Base-by-base conservation (phyloP, 2,329 filamentous ascomycete species). In the Fusarium albidum region DNA sequence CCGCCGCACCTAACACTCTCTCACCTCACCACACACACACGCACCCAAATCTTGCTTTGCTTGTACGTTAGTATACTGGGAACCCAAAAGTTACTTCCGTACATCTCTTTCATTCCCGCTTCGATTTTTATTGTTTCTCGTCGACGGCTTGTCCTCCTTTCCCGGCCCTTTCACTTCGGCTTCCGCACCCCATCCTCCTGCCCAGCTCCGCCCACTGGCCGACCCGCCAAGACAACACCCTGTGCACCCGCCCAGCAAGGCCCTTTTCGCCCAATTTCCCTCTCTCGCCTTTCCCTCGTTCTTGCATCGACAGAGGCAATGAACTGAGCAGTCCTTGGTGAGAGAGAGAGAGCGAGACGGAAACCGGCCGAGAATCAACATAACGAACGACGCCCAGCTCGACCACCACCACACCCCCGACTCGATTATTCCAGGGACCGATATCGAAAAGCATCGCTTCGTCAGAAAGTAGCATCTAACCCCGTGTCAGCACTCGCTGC, bases 181-280 rank as follows among this genome's bases (percentile, higher is more conserved):
- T 55, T 41, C 40, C 38, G 13, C n/a, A 28, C 31, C 42, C 28
- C 38, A 55, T 41, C 48, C 43, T 44, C 48, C 52, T 51, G 55
- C 38, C 40, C 49, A 57, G 49, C 49, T 52, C 44, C 49, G 47
- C 40, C 43, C 47, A 67, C 66, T 67, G 64, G 64, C 54, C 55
- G 58, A 66, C 65, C 56, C 61, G 64, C 65, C 59, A 63, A 64
- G 63, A 49, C 52, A 57, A 49, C 52, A 57, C 61, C 64, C 64
- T 64, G 65, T 61, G 53, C 61, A 55, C 63, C 58, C 56, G 61
- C 55, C 62, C 53, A 65, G 60, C 55, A 66, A 63, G 51, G 55
- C 52, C 59, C 42, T n/a, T n/a, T n/a, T 67, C 56, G 34, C 52
- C 64, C 64, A 67, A 67, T 67, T 63, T 67, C 65, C 65, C 58